Conservation (phyloP, 2,329 filamentous ascomycete species). For the Cercospora sp. region DNA sequence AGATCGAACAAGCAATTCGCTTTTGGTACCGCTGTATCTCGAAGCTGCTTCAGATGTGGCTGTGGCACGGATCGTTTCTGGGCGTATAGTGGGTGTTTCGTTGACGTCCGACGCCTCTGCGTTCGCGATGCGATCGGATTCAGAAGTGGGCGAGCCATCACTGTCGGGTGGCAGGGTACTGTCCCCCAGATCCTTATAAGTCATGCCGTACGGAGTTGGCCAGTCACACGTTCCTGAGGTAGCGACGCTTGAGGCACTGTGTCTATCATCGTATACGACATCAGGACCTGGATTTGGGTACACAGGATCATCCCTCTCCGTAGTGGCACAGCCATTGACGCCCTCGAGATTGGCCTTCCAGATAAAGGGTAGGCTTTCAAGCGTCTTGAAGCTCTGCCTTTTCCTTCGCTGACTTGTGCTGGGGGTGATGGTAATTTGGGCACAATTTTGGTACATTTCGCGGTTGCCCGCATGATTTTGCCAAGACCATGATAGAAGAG, state of each 20-base stretch:
- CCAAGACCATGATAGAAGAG: conserved; percentile 70
- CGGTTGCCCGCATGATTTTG: conserved; percentile 61
- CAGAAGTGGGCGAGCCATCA: background rate
- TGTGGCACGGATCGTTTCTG: background rate
- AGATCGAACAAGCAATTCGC: background rate
- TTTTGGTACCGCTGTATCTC: background rate
- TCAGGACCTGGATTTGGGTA: conserved; percentile 47
- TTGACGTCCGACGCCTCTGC: background rate
- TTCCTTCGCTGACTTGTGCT: conserved; percentile 27
- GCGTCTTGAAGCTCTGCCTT: conserved; percentile 25
- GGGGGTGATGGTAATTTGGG: conserved; percentile 51
- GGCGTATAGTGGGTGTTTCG: background rate
- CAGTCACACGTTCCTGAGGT: conserved; percentile 38
- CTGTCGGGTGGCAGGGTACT: conserved; percentile 4
- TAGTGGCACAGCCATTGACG: conserved; percentile 45
- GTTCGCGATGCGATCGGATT: background rate
- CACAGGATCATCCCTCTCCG: conserved; percentile 42
- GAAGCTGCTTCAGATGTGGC: background rate
- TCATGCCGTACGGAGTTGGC: conserved; percentile 33
- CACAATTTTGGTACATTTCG: conserved; percentile 68
- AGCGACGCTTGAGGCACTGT: conserved; percentile 33
- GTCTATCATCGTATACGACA: conserved; percentile 43
- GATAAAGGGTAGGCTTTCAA: conserved; percentile 44
- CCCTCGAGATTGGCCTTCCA: conserved; percentile 48
- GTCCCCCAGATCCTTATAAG: conserved; percentile 30